A percentile compares a stretch with the other conserved stretches of the same genome.
These are phyloP conservation scores for Botrytis hyacinthi DNA, from an alignment of 2,329 filamentous ascomycete species.

Conservation along the genomic window DNA sequence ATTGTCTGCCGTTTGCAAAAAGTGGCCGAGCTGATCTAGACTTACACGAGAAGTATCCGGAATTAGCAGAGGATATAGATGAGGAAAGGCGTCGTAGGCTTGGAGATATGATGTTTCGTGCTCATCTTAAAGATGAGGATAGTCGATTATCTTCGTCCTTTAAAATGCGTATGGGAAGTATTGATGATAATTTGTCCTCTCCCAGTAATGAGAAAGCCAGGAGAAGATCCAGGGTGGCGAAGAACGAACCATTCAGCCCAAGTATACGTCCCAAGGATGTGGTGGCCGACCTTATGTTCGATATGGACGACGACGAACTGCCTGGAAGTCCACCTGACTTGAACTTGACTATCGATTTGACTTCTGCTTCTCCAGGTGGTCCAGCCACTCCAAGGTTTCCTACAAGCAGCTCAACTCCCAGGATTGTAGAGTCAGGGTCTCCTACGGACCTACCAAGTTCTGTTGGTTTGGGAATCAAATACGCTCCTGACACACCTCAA, in stretches of 20 bases:
- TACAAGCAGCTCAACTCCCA: conserved; percentile 15
- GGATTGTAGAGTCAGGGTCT: conserved; percentile 16
- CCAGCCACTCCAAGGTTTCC: conserved; percentile 11
- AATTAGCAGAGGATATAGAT: conserved; percentile 57
- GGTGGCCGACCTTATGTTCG: conserved; percentile 78
- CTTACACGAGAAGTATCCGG: conserved; percentile 53
- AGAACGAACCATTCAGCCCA: conserved; percentile 63
- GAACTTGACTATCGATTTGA: conserved; percentile 16
- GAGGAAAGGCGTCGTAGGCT: conserved; percentile 69
- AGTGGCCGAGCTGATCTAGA: conserved; percentile 68
- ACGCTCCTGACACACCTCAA: conserved; percentile 11
- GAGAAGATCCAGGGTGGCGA: conserved; percentile 46
- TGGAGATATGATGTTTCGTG: conserved; percentile 71
- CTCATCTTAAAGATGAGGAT: conserved; percentile 63
- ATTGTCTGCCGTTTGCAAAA: conserved; percentile 72
- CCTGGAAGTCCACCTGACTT: conserved; percentile 14
- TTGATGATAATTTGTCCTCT: conserved; percentile 57
- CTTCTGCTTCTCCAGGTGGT: background rate
- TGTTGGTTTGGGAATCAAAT: conserved; percentile 9
- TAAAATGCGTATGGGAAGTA: conserved; percentile 57
- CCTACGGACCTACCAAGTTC: conserved; percentile 9
- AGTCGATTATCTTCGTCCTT: conserved; percentile 59
- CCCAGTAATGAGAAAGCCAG: conserved; percentile 43
- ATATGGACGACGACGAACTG: conserved; percentile 71
- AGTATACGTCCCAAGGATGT: conserved; percentile 67